Evolutionary conservation across 129 eudicot genomes (phyloP), one percentile per base, ranked within the genome.

Genomic region (Erigeron canadensis): DNA sequence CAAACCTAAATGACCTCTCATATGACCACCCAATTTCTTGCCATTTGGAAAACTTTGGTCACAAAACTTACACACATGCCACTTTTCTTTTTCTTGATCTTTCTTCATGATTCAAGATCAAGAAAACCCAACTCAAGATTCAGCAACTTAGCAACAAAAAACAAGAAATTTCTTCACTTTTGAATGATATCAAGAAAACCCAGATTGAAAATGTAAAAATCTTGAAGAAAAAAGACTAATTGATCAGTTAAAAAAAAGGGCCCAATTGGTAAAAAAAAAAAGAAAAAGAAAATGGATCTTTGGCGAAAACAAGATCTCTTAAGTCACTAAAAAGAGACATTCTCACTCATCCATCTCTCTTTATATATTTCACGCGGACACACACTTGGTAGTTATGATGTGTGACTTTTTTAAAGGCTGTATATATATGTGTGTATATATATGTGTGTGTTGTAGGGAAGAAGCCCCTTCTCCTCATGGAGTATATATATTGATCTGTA

Each of bases 1-100:
- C 72, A 76, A 50, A 13, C 83, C 81, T 71, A 84, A 77, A 69
- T 91, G 95, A 57, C 85, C 50, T 82, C 95, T 88, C 97, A 88
- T 91, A 76, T 88, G 97, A 74, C 95, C 97, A 15, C 97, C 97
- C 67, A 90, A 57, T 50, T 89, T 81, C 77, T 76, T 87, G n/a
- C 95, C 97, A 75, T 53, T 90, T 0, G 38, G 42, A 77, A 84
- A 90, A 28, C 74, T 66, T 69, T 80, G 87, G 61, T 54, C 59
- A 73, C 97, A 90, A 53, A 81, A 81, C 63, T 72, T 85, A 80
- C 97, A 90, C 7, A 79, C n/a, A 47, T 72, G 58, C 18, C 39
- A 70, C 65, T 74, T 82, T 40, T 66, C 74, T 70, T 69, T 73
- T 70, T 69, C 88, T 69, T 85, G 84, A 77, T 53, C 80, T 70